Base-by-base conservation (phyloP, 164 flowering plant genomes). In the Umbilicus rupestris region DNA sequence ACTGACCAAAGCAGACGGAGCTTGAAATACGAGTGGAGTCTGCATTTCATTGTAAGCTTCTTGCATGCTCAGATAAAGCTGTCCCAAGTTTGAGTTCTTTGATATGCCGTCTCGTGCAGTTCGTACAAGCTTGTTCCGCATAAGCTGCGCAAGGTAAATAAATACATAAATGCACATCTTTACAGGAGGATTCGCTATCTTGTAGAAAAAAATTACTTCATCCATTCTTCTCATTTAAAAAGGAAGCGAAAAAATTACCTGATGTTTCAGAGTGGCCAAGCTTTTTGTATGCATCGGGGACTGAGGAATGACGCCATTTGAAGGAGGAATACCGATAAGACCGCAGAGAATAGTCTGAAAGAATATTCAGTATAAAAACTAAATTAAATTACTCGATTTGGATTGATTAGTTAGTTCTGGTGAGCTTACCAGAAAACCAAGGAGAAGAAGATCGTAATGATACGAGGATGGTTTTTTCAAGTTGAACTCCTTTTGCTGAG, bases 231-330 rank as follows among this genome's bases (percentile, higher is more conserved):
- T 14, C 55, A 3, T 19, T 46, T 1, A 49, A 22, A 7, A 49
- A 49, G 2, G 11, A n/a, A 45, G n/a, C 15, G 14, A 42, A 26
- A 47, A 42, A 29, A 8, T 64, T 78, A 90, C 98, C 92, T 90
- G 97, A 69, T 93, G 97, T 71, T 90, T 93, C 73, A 93, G 79
- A 59, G 97, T 90, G 68, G 97, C 96, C 69, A 93, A 83, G 73
- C 96, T 93, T 75, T 90, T 93, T 62, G 98, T 93, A 69, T 93
- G 98, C 97, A 93, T 93, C 46, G 98, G 98, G 73, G 98, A 93
- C 70, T 93, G 98, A 26, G 98, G 97, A 68, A 93, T 90, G 30
- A 93, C 98, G 65, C 98, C 98, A 81, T 90, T 93, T 39, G 98
- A 84, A 60, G 98, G 98, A 66, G 98, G 98, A 72, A 93, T 87